phyloP scores from a whole-genome alignment of 1,139 yeast genomes.

The Lodderomyces margitis region DNA sequence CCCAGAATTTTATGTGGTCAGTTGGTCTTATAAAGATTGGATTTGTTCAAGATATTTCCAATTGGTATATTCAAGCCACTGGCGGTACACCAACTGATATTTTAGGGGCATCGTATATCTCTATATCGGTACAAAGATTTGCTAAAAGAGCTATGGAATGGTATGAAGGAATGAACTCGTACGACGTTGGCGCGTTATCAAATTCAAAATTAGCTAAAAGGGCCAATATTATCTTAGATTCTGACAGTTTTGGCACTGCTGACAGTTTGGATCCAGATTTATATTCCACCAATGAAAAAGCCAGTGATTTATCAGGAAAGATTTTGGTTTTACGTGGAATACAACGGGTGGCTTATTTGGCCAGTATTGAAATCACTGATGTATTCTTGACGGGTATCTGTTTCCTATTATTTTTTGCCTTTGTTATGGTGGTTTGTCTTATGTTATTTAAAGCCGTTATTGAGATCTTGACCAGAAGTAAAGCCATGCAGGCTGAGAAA shows the following conservation, averaged over 20 bases:
- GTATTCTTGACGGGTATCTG: slow-evolving; percentile 84
- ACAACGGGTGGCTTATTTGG: slow-evolving; percentile 83
- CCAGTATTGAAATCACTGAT: slow-evolving; percentile 81
- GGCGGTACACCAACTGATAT: slow-evolving; percentile 86
- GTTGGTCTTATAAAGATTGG: slow-evolving; percentile 78
- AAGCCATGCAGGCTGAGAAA: slow-evolving; percentile 60
- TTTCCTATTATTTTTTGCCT: slow-evolving; percentile 76
- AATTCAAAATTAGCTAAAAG: slow-evolving; percentile 8
- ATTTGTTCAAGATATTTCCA: slow-evolving; percentile 84
- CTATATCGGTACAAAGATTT: slow-evolving; percentile 69
- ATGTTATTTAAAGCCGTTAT: slow-evolving; percentile 70
- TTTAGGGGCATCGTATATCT: slow-evolving; percentile 51
- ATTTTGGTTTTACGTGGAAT: slow-evolving; percentile 86
- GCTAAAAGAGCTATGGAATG: slow-evolving; percentile 6
- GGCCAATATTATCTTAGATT: slow-evolving; percentile 27
- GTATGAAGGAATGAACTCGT: slow-evolving; percentile 1
- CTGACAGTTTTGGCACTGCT: slow-evolving; percentile 42
- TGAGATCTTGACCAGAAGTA: slow-evolving; percentile 65
- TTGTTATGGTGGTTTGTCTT: slow-evolving; percentile 64
- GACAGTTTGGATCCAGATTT: slow-evolving; percentile 50
- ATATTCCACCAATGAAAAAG: slow-evolving; percentile 74
- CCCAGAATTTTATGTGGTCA: slow-evolving; percentile 96
- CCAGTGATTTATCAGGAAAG: slow-evolving; percentile 52
- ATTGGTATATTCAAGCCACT: slow-evolving; percentile 96
- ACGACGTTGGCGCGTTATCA: background rate